Percentiles rank a stretch among this genome's conserved stretches.
These are phyloP conservation scores for Hawksworthiomyces lignivorus DNA, from an alignment of 2,329 filamentous ascomycete species.

Conservation along the genomic window DNA sequence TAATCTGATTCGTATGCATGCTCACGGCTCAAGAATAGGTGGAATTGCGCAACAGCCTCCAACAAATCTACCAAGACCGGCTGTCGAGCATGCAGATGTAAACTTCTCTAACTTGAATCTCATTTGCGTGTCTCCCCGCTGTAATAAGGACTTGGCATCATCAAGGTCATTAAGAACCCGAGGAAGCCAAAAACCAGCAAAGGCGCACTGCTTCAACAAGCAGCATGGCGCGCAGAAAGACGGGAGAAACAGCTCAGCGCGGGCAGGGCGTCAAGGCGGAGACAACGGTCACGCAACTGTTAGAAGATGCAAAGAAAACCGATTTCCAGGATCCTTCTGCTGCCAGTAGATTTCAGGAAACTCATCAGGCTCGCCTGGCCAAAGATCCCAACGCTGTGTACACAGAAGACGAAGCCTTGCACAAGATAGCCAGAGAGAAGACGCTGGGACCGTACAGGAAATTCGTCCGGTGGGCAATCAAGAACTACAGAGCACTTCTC, in stretches of 20 bases:
- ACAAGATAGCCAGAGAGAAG: not conserved
- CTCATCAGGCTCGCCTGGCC: not conserved
- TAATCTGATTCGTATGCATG: too few relatives aligned
- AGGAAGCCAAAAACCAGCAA: too few relatives aligned
- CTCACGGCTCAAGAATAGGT: too few relatives aligned
- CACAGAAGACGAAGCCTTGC: slow-evolving; percentile 1
- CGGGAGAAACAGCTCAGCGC: not conserved
- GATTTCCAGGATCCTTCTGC: not conserved
- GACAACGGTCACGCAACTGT: not conserved
- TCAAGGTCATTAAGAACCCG: too few relatives aligned
- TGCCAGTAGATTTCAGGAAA: slow-evolving; percentile 1
- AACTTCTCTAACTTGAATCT: too few relatives aligned
- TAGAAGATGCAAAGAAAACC: not conserved
- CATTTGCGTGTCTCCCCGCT: too few relatives aligned
- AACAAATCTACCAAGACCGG: too few relatives aligned
- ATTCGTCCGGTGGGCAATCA: slow-evolving; percentile 3
- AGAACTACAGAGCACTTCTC: not conserved
- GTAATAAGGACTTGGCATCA: too few relatives aligned
- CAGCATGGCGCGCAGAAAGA: not conserved
- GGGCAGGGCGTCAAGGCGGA: not conserved
- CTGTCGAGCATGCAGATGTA: too few relatives aligned
- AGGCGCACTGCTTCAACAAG: too few relatives aligned
- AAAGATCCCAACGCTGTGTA: not conserved
- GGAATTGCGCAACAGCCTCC: too few relatives aligned
- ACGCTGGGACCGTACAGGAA: not conserved